Evolutionary conservation across 2,329 filamentous ascomycete genomes (phyloP), one percentile per base, ranked within the genome.

Genomic region (Sclerotinia glacialis): DNA sequence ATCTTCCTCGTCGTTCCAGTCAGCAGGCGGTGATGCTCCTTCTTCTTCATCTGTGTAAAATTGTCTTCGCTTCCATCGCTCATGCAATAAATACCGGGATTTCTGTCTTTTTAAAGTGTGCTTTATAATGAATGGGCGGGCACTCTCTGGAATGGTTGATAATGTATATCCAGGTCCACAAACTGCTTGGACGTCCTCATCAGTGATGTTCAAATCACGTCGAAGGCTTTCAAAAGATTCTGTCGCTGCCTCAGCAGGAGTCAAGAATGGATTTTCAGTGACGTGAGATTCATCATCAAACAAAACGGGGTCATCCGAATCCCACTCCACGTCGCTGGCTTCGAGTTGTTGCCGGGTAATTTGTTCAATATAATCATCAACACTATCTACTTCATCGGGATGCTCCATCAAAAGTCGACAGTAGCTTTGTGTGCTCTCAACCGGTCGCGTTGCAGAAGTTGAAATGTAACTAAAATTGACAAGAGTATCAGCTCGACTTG

Each of bases 21-120:
- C 86, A 8, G 84, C 80, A 0, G 89, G 89, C 2, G 85, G 81
- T n/a, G 78, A 76, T 12, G 85, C 84, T 2, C 92, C 92, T 76
- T 96, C 92, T 79, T 96, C 92, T 77, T 93, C 89, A 67, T 96
- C 92, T 0, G 92, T 84, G 73, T 95, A 96, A 72, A 95, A 96
- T 49, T 89, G 86, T 55, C 92, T 83, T 67, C 90, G 84, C 72
- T 85, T 85, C 91, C 91, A 95, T 60, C 91, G 83, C 64, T 93
- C 86, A 72, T 89, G 83, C 46, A 92, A 80, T 23, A 72, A 67
- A 37, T 67, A 68, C 47, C 73, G 69, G 23, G 72, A 68, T 26
- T 68, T 67, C 44, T 72, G 69, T 46, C 74, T 71, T 34, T 70
- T 68, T 2, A 72, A 60, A 14, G 72, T 72, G 64, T 75, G 71